phyloP scores from a whole-genome alignment of 306 rosid species.

The Begonia loranthoides region DNA sequence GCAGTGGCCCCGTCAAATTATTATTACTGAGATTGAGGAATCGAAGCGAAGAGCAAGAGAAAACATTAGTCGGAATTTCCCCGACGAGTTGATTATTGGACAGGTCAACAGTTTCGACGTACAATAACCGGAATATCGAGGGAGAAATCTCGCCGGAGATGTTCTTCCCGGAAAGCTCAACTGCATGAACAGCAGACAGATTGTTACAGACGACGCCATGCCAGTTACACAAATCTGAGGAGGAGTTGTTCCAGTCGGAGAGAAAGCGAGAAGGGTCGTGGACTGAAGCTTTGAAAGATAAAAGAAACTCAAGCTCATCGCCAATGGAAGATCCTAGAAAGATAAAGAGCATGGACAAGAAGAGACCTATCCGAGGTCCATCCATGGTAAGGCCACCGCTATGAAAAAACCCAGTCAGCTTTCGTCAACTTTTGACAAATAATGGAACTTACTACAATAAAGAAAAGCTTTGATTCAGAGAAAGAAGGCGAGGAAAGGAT shows the following conservation, averaged over 20 bases:
- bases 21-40: conserved; percentile 75
- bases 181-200: conserved; percentile 24
- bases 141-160: conserved; percentile 40
- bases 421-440: no score
- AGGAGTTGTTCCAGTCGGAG: conserved; percentile 48
- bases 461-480: conserved; percentile 7
- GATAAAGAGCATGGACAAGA: conserved; percentile 18
- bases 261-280: conserved; percentile 45
- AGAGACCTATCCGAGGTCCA: not conserved
- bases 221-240: conserved; percentile 45
- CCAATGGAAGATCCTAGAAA: conserved; percentile 21
- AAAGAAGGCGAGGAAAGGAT: conserved; percentile 15
- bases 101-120: conserved; percentile 43
- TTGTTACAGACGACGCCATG: conserved; percentile 46
- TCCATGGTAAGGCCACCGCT: no score
- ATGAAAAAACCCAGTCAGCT: no score
- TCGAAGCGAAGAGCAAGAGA: conserved; percentile 23
- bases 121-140: conserved; percentile 34
- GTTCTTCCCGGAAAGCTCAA: conserved; percentile 48
- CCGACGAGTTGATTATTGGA: conserved; percentile 63
- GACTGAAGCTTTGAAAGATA: conserved; percentile 65
- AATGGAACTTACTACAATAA: no score
- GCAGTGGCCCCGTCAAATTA: conserved; percentile 64
- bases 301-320: conserved; percentile 40
- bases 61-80: conserved; percentile 10